Evolutionary conservation across 257 asterid genomes (phyloP).

Genomic region (Petunia axillaris): DNA sequence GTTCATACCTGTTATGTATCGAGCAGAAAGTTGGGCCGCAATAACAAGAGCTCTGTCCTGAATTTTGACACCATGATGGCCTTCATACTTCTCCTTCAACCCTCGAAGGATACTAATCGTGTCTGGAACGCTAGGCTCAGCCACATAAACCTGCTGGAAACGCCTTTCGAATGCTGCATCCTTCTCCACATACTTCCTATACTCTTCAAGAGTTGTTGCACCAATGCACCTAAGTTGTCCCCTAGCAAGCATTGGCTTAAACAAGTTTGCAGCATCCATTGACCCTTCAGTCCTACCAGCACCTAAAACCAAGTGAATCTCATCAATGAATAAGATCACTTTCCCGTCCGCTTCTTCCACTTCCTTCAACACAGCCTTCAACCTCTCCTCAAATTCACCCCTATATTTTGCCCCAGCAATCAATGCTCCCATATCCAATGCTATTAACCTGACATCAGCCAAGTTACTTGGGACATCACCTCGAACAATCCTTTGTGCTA

Average conservation of each 20-base stretch:
- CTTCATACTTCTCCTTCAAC: slow-evolving; percentile 73
- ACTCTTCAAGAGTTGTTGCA: slow-evolving; percentile 69
- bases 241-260: slow-evolving; percentile 84
- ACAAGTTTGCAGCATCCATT: slow-evolving; percentile 72
- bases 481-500: slow-evolving; percentile 68
- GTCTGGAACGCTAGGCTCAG: slow-evolving; percentile 70
- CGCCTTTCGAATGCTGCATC: slow-evolving; percentile 84
- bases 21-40: slow-evolving; percentile 65
- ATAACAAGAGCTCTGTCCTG: slow-evolving; percentile 74
- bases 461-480: slow-evolving; percentile 71
- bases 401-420: slow-evolving; percentile 79
- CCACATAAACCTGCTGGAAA: slow-evolving; percentile 75
- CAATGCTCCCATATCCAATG: slow-evolving; percentile 75
- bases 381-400: slow-evolving; percentile 73
- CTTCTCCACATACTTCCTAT: slow-evolving; percentile 70
- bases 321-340: slow-evolving; percentile 68
- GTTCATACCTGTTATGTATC: slow-evolving; percentile 62
- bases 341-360: slow-evolving; percentile 82
- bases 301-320: slow-evolving; percentile 66
- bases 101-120: slow-evolving; percentile 71
- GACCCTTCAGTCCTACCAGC: slow-evolving; percentile 80
- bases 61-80: slow-evolving; percentile 78
- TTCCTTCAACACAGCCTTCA: slow-evolving; percentile 70
- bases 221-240: slow-evolving; percentile 77
- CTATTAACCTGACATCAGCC: slow-evolving; percentile 72